phyloP scores from a whole-genome alignment of 179 eudicot genomes.

The Beta lomatogona region DNA sequence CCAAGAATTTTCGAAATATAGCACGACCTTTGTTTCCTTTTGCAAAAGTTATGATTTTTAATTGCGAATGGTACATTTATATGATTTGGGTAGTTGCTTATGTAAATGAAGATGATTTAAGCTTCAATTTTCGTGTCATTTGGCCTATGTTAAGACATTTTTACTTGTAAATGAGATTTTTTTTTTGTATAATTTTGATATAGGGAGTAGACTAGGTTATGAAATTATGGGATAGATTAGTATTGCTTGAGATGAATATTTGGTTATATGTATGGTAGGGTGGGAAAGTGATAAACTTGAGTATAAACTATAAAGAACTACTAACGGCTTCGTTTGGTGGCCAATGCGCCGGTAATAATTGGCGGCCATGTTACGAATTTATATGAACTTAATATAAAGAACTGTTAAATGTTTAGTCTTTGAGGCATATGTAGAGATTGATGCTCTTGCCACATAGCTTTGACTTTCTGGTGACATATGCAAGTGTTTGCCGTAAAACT shows the following conservation, averaged over 20 bases:
- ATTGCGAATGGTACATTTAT: not conserved
- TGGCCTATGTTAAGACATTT: not conserved
- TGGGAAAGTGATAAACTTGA: not conserved
- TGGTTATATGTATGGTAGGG: not conserved
- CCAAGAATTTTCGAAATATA: no score
- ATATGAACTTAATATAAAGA: not conserved
- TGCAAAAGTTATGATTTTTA: not conserved
- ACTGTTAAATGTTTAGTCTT: not conserved
- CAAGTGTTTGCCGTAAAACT: not conserved
- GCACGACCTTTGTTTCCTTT: not conserved
- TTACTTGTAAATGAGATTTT: not conserved
- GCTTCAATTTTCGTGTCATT: constrained; percentile 13
- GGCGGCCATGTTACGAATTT: no score
- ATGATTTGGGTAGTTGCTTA: constrained; percentile 19
- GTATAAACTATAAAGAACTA: not conserved
- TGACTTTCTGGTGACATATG: not conserved
- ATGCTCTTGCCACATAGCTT: not conserved
- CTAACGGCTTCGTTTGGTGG: no score
- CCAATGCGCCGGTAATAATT: no score
- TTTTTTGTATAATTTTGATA: not conserved
- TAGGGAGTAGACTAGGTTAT: not conserved
- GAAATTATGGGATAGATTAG: not conserved
- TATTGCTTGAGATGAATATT: not conserved
- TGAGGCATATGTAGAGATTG: not conserved
- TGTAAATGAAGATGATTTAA: not conserved